These are phyloP conservation scores for Colletotrichum abscissum DNA, from an alignment of 2,329 filamentous ascomycete species.

Conservation along the genomic window DNA sequence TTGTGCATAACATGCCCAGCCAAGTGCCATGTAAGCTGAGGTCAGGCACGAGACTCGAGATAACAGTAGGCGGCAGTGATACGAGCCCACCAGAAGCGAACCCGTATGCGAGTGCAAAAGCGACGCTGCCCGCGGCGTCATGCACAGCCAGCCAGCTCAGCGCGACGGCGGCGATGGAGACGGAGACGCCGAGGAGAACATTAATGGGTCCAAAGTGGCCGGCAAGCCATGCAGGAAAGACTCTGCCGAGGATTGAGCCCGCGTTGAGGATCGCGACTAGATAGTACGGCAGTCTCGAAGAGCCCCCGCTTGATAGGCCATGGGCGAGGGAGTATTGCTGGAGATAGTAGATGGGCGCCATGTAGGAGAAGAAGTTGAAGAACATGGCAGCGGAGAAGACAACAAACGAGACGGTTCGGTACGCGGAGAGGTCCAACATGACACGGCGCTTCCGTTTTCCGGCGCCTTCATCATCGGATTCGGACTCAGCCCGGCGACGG, in stretches of 20 bases:
- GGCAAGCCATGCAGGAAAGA: constrained; percentile 58
- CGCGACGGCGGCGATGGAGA: constrained; percentile 45
- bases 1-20: constrained; percentile 54
- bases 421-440: constrained; percentile 44
- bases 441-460: constrained; percentile 35
- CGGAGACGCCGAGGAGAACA: constrained; percentile 48
- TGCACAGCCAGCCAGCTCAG: constrained; percentile 55
- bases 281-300: constrained; percentile 50
- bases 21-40: constrained; percentile 53
- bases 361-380: constrained; percentile 49
- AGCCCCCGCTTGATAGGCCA: constrained; percentile 42
- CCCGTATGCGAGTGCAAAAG: constrained; percentile 57
- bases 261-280: constrained; percentile 64
- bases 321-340: constrained; percentile 53
- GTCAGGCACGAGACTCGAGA: constrained; percentile 55
- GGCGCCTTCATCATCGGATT: background rate
- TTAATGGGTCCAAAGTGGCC: constrained; percentile 54
- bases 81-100: constrained; percentile 59
- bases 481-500: constrained; percentile 6
- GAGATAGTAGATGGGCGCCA: constrained; percentile 58
- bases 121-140: constrained; percentile 49
- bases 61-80: constrained; percentile 53
- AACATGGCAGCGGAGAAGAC: constrained; percentile 46
- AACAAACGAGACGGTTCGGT: constrained; percentile 45
- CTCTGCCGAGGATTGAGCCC: constrained; percentile 59